Evolutionary conservation across 331 rosid genomes (phyloP), one percentile per base, ranked within the genome.

Genomic region (Saraca asoca): DNA sequence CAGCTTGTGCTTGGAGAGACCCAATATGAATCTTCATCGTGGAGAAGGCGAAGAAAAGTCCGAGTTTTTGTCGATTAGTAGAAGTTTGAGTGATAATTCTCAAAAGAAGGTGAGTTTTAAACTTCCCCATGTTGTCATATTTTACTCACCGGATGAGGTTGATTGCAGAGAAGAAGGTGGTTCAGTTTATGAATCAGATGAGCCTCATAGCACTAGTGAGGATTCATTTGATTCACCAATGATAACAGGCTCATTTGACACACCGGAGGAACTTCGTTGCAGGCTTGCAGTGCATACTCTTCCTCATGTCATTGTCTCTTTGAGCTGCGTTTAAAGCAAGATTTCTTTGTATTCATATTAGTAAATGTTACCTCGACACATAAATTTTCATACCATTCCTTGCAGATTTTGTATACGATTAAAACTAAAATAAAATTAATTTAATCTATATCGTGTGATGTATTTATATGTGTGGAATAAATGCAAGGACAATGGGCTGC

Each of bases 211-310:
- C 3, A 8, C 33, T 17, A 38, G 43, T 10, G 67, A 63, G 9
- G 73, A 37, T 18, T 72, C 77, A 1, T 58, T 52, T 71, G 19
- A 16, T 19, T 62, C 81, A 8, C 37, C 69, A 50, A 24, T 1
- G 39, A 56, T 24, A 7, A 69, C 52, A 49, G 20, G 43, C 46
- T 41, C 81, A 24, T 35, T 51, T 43, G 66, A 67, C 12, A 66
- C 66, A 7, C 29, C 66, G 31, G 31, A 24, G 31, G 31, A 24
- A 1, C 31, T 1, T 5, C 6, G 12, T 52, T 7, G 68, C 37
- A 76, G 20, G 48, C 77, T 77, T 12, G 82, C 85, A 39, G 85
- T 69, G 56, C 45, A 68, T 51, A 29, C 51, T 76, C 81, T 80
- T 59, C 85, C 85, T 64, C 67, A 12, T 51, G 67, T 77, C 19